Evolutionary conservation across 305 asterid genomes (phyloP).

Genomic region (Rubia peregrina): DNA sequence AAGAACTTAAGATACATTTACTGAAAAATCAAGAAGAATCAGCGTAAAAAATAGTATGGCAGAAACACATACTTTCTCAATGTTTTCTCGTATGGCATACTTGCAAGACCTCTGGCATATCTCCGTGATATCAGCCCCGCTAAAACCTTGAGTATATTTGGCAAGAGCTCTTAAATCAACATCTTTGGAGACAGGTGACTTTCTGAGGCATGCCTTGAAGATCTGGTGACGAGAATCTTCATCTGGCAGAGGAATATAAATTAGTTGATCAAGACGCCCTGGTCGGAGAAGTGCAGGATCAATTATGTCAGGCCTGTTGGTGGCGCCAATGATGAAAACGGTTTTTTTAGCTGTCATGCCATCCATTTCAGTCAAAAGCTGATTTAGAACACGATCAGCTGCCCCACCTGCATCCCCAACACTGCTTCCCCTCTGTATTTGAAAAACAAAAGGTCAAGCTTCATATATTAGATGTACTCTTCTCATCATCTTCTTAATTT

Average conservation of each 20-base stretch:
- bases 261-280: slow-evolving; percentile 61
- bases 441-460: slow-evolving; percentile 6
- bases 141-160: slow-evolving; percentile 55
- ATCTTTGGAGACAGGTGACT: slow-evolving; percentile 50
- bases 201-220: slow-evolving; percentile 58
- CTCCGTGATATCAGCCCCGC: slow-evolving; percentile 63
- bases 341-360: slow-evolving; percentile 63
- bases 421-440: slow-evolving; percentile 50
- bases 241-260: slow-evolving; percentile 64
- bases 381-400: slow-evolving; percentile 63
- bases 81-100: slow-evolving; percentile 62
- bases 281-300: slow-evolving; percentile 72
- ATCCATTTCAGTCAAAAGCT: slow-evolving; percentile 66
- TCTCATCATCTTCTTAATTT: neutral
- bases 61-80: slow-evolving; percentile 41
- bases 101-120: slow-evolving; percentile 64
- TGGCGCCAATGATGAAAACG: slow-evolving; percentile 64
- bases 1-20: neutral
- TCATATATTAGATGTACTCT: neutral
- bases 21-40: neutral
- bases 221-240: slow-evolving; percentile 60
- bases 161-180: slow-evolving; percentile 61
- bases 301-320: slow-evolving; percentile 62
- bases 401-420: slow-evolving; percentile 72
- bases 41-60: neutral